A percentile compares a stretch with the other conserved stretches of the same genome.
Evolutionary conservation across 2,329 filamentous ascomycete species (phyloP).

Genomic region (Stagonosporopsis chrysanthemi): DNA sequence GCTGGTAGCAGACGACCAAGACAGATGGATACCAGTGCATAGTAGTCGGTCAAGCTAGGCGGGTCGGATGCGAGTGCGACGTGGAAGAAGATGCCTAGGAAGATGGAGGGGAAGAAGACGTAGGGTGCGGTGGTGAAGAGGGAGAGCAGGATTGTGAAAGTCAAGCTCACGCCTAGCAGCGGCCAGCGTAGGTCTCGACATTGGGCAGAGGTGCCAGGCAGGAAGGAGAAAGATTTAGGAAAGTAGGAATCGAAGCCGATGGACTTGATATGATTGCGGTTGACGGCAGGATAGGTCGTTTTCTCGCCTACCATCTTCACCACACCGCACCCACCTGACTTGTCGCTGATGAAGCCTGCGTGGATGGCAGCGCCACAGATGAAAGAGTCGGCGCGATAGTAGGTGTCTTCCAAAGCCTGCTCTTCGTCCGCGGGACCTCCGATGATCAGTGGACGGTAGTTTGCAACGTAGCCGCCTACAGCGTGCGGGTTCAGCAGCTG

Average conservation of each 20-base stretch:
- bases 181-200: conserved; percentile 85
- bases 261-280: conserved; percentile 77
- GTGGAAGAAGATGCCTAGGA: conserved; percentile 85
- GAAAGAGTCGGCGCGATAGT: conserved; percentile 89
- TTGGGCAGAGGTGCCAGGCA: conserved; percentile 69
- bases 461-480: conserved; percentile 71
- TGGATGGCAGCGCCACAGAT: conserved; percentile 87
- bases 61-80: conserved; percentile 90
- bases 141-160: conserved; percentile 79
- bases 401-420: conserved; percentile 55
- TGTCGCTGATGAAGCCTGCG: conserved; percentile 76
- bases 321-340: conserved; percentile 81
- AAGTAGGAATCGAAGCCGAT: conserved; percentile 87
- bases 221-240: conserved; percentile 83
- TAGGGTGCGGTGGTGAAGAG: conserved; percentile 80
- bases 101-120: conserved; percentile 85
- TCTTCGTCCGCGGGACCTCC: conserved; percentile 58
- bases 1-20: conserved; percentile 86
- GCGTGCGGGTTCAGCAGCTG: conserved; percentile 75
- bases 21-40: conserved; percentile 77
- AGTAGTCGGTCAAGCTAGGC: conserved; percentile 71
- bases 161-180: conserved; percentile 79
- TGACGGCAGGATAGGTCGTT: conserved; percentile 67
- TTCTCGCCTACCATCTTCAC: conserved; percentile 75
- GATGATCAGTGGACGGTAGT: conserved; percentile 63